Percentiles rank a stretch among this genome's conserved stretches.
Evolutionary conservation across 495 filamentous ascomycete genomes (phyloP).

Genomic region (Daldinia loculata): DNA sequence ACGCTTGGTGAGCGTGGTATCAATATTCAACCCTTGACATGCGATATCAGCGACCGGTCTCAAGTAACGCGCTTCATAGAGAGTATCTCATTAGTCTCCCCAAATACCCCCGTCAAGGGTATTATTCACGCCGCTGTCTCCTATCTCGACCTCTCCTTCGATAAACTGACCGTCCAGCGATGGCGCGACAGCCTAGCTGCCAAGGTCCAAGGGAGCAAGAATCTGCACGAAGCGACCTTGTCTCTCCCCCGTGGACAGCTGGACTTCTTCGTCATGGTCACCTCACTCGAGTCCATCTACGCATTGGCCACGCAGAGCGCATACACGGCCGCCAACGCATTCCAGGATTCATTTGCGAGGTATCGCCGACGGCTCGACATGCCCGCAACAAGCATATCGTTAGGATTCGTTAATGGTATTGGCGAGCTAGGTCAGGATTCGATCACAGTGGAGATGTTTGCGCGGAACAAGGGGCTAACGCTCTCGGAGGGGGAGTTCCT

Average conservation of each 20-base stretch:
- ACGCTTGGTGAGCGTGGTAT: neutral
- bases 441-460: constrained; percentile 9
- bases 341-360: constrained; percentile 54
- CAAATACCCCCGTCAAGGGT: constrained; percentile 50
- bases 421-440: constrained; percentile 13
- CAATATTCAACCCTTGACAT: neutral
- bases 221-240: constrained; percentile 53
- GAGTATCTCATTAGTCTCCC: neutral
- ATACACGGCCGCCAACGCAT: constrained; percentile 65
- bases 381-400: constrained; percentile 29
- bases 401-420: constrained; percentile 13
- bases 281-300: constrained; percentile 57
- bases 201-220: constrained; percentile 52
- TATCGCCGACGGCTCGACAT: constrained; percentile 45
- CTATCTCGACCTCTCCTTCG: constrained; percentile 52
- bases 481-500: neutral
- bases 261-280: constrained; percentile 64
- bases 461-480: constrained; percentile 4
- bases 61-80: neutral
- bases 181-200: constrained; percentile 47
- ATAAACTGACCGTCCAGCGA: constrained; percentile 49
- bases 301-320: constrained; percentile 60
- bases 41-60: constrained; percentile 10
- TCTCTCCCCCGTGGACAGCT: constrained; percentile 46
- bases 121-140: constrained; percentile 53